These are phyloP conservation scores for Quercus agrifolia DNA, from an alignment of 306 rosid genomes.

Conservation along the genomic window DNA sequence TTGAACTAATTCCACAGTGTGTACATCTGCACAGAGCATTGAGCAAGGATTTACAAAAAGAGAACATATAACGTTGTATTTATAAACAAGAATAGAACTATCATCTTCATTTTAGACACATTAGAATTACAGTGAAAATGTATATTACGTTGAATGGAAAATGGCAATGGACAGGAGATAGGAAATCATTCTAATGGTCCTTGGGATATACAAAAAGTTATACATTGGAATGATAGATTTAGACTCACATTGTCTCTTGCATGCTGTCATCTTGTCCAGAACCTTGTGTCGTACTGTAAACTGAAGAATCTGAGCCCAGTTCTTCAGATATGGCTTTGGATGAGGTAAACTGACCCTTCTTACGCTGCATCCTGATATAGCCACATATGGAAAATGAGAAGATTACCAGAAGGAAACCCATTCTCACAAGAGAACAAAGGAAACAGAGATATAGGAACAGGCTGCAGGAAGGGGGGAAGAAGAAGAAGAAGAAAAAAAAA, in stretches of 20 bases:
- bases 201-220: background rate
- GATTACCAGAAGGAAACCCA: background rate
- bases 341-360: constrained; percentile 55
- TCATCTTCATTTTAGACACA: background rate
- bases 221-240: background rate
- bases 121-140: background rate
- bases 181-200: constrained; percentile 1
- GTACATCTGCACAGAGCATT: constrained; percentile 33
- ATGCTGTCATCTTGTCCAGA: constrained; percentile 48
- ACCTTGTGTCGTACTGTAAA: constrained; percentile 27
- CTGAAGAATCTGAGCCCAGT: constrained; percentile 32
- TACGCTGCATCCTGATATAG: constrained; percentile 54
- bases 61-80: background rate
- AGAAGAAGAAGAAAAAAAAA: background rate
- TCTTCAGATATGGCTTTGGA: constrained; percentile 43
- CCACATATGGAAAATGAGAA: background rate
- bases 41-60: background rate
- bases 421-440: background rate
- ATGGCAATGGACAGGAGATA: constrained; percentile 9
- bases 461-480: background rate
- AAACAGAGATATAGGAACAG: background rate
- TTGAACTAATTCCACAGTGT: constrained; percentile 54
- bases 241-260: constrained; percentile 47
- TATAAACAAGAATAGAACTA: background rate
- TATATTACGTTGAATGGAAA: background rate